Evolutionary conservation across 768 basidiomycete species (phyloP).

Genomic region (Tulasnella sp.): DNA sequence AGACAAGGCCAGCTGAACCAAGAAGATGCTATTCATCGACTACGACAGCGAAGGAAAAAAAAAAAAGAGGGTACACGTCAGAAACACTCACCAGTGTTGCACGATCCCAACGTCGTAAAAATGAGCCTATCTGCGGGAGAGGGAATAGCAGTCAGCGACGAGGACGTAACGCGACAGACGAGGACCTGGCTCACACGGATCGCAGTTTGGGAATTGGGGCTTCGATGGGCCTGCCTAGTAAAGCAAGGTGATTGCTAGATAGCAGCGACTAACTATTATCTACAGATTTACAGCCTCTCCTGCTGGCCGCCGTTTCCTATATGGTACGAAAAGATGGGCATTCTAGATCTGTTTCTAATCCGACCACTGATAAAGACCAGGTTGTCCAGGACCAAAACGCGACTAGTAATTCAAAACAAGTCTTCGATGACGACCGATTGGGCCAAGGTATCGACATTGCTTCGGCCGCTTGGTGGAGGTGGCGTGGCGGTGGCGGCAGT

Average conservation of each 20-base stretch:
- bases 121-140: background rate
- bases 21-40: background rate
- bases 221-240: background rate
- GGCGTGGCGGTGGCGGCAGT: background rate
- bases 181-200: background rate
- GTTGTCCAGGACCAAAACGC: background rate
- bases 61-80: background rate
- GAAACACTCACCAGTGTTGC: background rate
- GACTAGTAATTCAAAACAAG: background rate
- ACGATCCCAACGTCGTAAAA: background rate
- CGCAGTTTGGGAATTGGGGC: background rate
- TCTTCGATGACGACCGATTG: constrained; percentile 23
- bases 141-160: background rate
- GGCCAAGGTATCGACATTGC: constrained; percentile 16
- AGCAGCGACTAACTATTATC: background rate
- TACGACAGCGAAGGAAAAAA: background rate
- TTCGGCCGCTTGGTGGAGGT: background rate
- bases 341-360: background rate
- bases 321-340: background rate
- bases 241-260: background rate
- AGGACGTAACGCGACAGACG: background rate
- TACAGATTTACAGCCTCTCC: background rate
- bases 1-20: background rate
- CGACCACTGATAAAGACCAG: background rate
- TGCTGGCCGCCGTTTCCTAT: background rate